Percentiles rank a stretch among this genome's conserved stretches.
Conservation (phyloP, 106 monocot genomes). For the Dendrobium nobile region DNA sequence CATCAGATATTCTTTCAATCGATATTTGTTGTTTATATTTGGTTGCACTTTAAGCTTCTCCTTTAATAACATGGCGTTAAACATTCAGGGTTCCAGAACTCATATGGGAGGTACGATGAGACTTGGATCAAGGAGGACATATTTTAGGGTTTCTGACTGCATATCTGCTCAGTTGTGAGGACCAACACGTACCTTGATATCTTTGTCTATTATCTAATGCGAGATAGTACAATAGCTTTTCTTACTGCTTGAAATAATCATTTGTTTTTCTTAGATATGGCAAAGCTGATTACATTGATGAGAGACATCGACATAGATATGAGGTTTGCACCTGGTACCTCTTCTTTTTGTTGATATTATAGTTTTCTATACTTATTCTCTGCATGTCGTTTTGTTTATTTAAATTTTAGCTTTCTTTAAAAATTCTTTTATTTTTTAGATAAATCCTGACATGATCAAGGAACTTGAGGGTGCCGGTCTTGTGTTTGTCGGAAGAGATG, state of each 20-base stretch:
- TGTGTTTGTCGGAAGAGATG: conserved; percentile 72
- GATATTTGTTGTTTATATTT: neutral
- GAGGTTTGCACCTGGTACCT: conserved; percentile 27
- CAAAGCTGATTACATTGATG: conserved; percentile 43
- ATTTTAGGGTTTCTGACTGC: conserved; percentile 27
- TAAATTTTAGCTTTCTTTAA: neutral
- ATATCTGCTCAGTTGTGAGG: conserved; percentile 58
- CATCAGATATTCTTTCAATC: neutral
- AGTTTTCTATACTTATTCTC: neutral
- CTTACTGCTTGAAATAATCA: neutral
- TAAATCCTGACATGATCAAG: conserved; percentile 59
- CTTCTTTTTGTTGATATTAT: neutral
- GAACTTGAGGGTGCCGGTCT: conserved; percentile 58
- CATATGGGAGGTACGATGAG: conserved; percentile 85
- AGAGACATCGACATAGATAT: conserved; percentile 72
- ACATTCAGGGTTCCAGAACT: conserved; percentile 58
- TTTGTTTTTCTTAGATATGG: conserved; percentile 39
- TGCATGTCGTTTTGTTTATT: neutral
- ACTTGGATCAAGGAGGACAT: conserved; percentile 68
- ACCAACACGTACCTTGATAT: neutral
- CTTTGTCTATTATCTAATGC: too few species aligned
- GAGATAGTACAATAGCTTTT: neutral
- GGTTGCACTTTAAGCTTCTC: neutral
- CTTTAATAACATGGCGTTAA: neutral
- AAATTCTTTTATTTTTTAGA: conserved; percentile 22